Base-by-base conservation (phyloP, 2,329 filamentous ascomycete species). In the Aspergillus luchuensis region DNA sequence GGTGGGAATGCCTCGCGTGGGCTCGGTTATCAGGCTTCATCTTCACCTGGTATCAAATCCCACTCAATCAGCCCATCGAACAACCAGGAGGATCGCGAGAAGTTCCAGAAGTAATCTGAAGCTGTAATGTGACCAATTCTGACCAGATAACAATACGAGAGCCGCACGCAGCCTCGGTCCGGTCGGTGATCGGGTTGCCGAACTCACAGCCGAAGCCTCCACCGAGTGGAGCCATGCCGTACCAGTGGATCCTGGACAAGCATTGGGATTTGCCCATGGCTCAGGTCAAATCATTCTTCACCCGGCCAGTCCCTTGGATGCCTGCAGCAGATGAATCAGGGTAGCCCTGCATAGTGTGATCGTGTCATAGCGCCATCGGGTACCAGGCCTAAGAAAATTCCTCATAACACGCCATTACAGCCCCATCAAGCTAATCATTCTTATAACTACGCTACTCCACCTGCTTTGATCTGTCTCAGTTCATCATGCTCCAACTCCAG, bases 121-220 rank as follows among this genome's bases (percentile, higher is more conserved):
- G 3, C 10, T 45, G 19, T 45, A 45, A 10, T 45, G 10, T 23
- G 11, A 23, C 41, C 8, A 19, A 13, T 10, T 8, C 8, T 10
- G 10, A 23, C 47, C 7, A 10, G 4, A 8, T 4, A 8, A 49
- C 47, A 17, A 50, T 50, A 50, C 47, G 5, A n/a, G 13, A 15
- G 45, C 13, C 23, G 45, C 15, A 17, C 47, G 15, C 47, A 50
- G 47, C 47, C 47, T 50, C 47, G 47, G 47, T 30, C 25, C 47
- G 15, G 23, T 23, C 23, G 13, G 25, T 15, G 15, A 10, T 30
- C 45, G 45, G 45, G 45, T 50, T 50, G 47, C 28, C 47, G 47
- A 50, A 50, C 47, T 50, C 47, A 50, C 47, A 50, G 25, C 47
- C 47, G 47, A 50, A 19, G 47, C 8, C 47, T 28, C 47, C 47